phyloP scores from a whole-genome alignment of 768 basidiomycete genomes.

The Trametes cingulata region DNA sequence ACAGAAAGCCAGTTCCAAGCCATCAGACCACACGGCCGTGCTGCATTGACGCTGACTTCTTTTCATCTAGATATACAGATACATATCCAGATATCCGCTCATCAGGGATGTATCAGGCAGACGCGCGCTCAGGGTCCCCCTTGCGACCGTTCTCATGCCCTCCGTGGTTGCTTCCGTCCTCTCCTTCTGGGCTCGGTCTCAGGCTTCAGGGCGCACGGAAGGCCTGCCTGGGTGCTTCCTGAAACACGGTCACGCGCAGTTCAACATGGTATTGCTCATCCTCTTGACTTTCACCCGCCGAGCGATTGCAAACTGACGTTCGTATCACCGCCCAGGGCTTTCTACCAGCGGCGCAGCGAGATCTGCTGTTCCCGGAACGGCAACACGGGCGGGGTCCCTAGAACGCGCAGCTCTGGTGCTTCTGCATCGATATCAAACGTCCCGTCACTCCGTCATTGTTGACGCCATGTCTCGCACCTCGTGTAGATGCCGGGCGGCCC shows the following conservation, averaged over 20 bases:
- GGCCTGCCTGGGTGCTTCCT: slow-evolving; percentile 1
- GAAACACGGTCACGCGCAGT: slow-evolving; percentile 10
- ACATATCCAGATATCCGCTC: slow-evolving; percentile 5
- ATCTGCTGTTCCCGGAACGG: slow-evolving; percentile 5
- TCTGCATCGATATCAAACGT: slow-evolving; percentile 1
- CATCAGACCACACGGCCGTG: slow-evolving; percentile 9
- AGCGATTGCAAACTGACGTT: background rate
- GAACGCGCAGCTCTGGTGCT: background rate
- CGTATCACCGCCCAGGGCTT: background rate
- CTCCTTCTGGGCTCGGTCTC: slow-evolving; percentile 12
- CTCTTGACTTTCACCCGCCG: slow-evolving; percentile 1
- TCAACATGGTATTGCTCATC: background rate
- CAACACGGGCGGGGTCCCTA: background rate
- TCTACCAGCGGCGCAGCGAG: background rate
- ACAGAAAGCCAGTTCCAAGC: slow-evolving; percentile 8
- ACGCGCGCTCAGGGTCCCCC: slow-evolving; percentile 8
- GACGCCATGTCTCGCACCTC: slow-evolving; percentile 17
- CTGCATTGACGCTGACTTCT: slow-evolving; percentile 5
- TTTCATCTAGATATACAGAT: slow-evolving; percentile 18
- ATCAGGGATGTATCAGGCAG: slow-evolving; percentile 1
- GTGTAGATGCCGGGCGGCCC: slow-evolving; percentile 10
- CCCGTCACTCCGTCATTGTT: slow-evolving; percentile 14
- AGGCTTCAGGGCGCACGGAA: background rate
- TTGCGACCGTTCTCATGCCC: slow-evolving; percentile 9
- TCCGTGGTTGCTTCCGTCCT: slow-evolving; percentile 6